Evolutionary conservation across 345 rosid genomes (phyloP).

Genomic region (Triadica sebifera): DNA sequence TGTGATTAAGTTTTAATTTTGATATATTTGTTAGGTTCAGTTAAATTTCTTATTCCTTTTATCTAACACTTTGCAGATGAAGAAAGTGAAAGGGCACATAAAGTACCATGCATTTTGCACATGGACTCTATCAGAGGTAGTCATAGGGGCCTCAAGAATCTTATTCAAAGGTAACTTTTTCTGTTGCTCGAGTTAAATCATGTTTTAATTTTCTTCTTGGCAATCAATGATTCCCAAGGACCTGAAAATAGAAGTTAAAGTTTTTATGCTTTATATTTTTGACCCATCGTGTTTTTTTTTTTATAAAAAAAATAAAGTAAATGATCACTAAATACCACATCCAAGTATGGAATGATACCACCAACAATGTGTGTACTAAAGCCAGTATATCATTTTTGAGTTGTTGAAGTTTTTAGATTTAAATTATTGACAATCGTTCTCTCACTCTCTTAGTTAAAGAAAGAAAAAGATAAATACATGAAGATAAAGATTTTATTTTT

Average conservation of each 20-base stretch:
- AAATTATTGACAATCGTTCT: background rate
- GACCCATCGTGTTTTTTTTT: background rate
- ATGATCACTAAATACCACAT: background rate
- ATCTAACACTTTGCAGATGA: conserved; percentile 50
- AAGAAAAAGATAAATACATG: background rate
- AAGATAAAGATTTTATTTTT: background rate
- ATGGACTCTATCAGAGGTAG: conserved; percentile 98
- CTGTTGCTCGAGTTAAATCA: background rate
- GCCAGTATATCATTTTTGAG: background rate
- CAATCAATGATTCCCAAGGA: background rate
- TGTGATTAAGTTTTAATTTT: conserved; percentile 18
- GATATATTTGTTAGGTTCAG: conserved; percentile 5
- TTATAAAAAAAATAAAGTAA: no score
- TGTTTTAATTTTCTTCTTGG: background rate
- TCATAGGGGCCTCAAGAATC: conserved; percentile 84
- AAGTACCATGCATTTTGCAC: conserved; percentile 86
- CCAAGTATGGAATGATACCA: background rate
- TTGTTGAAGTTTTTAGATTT: background rate
- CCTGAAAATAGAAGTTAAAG: background rate
- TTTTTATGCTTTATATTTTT: background rate
- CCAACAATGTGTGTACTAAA: background rate
- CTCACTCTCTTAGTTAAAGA: background rate
- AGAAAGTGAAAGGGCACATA: conserved; percentile 40
- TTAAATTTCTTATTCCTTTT: background rate
- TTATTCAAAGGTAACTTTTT: conserved; percentile 70